Evolutionary conservation across 1,139 yeast genomes (phyloP).

Genomic region (Kodamaea ohmeri): DNA sequence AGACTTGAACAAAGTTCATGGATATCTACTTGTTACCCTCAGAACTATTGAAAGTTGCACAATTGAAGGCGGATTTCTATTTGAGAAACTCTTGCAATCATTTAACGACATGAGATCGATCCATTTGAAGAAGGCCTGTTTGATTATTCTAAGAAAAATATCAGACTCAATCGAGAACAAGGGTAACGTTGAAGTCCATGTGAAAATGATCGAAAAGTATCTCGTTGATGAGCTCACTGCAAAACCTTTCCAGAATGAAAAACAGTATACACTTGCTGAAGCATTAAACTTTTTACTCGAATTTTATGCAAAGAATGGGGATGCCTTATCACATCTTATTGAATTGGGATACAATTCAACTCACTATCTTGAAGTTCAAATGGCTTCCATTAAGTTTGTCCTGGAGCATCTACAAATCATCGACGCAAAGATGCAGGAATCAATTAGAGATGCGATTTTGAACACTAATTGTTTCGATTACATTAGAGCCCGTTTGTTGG

Average conservation of each 20-base stretch:
- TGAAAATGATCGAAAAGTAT: not conserved
- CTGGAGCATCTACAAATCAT: constrained; percentile 14
- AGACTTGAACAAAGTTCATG: constrained; percentile 11
- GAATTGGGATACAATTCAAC: constrained; percentile 32
- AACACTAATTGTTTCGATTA: constrained; percentile 33
- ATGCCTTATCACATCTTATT: constrained; percentile 22
- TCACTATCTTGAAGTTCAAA: constrained; percentile 49
- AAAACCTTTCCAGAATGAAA: constrained; percentile 7
- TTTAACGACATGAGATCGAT: constrained; percentile 7
- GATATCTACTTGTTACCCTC: constrained; percentile 9
- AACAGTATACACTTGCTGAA: constrained; percentile 23
- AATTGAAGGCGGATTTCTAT: not conserved
- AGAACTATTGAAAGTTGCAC: constrained; percentile 9
- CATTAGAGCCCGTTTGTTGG: constrained; percentile 41
- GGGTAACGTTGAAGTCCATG: no score
- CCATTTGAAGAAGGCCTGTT: constrained; percentile 10
- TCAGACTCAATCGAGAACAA: not conserved
- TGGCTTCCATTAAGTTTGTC: constrained; percentile 36
- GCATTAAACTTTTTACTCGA: constrained; percentile 27
- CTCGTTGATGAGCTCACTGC: not conserved
- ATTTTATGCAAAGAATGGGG: constrained; percentile 12
- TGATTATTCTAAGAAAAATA: constrained; percentile 3
- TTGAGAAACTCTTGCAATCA: constrained; percentile 1
- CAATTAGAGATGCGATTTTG: not conserved
- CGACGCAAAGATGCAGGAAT: not conserved